A percentile compares a stretch with the other conserved stretches of the same genome.
Conservation (phyloP, 139 green algal genomes). For the Micromonas commoda region DNA sequence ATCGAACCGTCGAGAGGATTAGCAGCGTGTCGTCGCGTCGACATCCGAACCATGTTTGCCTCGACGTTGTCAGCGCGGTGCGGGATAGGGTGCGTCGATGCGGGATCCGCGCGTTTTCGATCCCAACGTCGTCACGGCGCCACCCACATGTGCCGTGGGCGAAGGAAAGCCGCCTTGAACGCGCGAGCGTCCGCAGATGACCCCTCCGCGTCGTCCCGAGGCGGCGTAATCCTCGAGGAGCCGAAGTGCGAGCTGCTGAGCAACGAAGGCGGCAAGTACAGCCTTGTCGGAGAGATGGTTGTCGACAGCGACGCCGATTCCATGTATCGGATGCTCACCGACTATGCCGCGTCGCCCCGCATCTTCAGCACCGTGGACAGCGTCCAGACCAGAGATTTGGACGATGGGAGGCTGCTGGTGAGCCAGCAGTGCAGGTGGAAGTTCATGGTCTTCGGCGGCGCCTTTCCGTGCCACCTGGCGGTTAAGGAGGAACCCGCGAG, state of each 20-base stretch:
- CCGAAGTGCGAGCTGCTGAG: constrained; percentile 1
- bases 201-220: not conserved
- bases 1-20: too few relatives aligned
- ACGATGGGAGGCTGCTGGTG: not conserved
- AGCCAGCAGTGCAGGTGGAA: constrained; percentile 13
- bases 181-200: too few relatives aligned
- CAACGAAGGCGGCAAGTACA: not conserved
- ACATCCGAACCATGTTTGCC: too few relatives aligned
- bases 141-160: too few relatives aligned
- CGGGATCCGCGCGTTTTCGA: too few relatives aligned
- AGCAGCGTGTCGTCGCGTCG: too few relatives aligned
- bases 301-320: not conserved
- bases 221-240: not conserved
- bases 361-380: not conserved
- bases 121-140: too few relatives aligned
- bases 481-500: not conserved
- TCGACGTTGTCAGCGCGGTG: too few relatives aligned
- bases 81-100: too few relatives aligned
- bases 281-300: not conserved
- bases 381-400: not conserved
- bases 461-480: not conserved
- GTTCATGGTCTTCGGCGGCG: constrained; percentile 21
- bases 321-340: constrained; percentile 19
- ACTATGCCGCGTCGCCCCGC: not conserved
- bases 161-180: too few relatives aligned